Base-by-base conservation (phyloP, 2,329 filamentous ascomycete genomes). In the Hypoxylon sp. region DNA sequence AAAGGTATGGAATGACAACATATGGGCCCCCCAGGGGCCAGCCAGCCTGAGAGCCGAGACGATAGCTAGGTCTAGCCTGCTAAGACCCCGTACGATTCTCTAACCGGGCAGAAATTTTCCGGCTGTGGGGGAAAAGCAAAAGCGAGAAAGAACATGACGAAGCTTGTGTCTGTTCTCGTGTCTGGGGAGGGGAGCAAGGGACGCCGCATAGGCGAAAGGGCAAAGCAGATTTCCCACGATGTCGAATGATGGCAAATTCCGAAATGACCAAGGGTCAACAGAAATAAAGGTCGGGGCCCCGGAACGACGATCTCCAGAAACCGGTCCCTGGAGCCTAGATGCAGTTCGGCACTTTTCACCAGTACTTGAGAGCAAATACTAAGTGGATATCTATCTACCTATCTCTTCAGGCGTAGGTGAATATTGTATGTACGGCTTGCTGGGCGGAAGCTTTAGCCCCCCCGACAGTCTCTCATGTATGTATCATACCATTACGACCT, bases 241-340 rank as follows among this genome's bases (percentile, higher is more conserved):
- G 60, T 69, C 61, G 59, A 69, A 59, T 55, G 61, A 63, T 60
- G 66, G 61, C 66, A 68, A 57, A 26, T 69, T 65, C 69, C 69
- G 63, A 67, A 62, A 44, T 52, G 44, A 55, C 46, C 67, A 55
- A 62, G 63, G 63, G 53, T 69, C 47, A 17, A 46, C 58, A 53
- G 61, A 53, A 58, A 31, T 39, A 63, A 55, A 71, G 47, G 63
- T 67, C 69, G 66, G 71, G 63, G 63, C 68, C 66, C 67, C 71
- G 71, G 71, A 73, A 67, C 62, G 65, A 67, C 69, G 57, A 66
- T 73, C 71, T 73, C 71, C 71, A 73, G 71, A 69, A 70, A 70
- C 71, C 67, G 63, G 69, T 70, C 67, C 61, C 64, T 70, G 62
- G 66, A 68, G 60, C 63, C 63, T 60, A 67, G 62, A 60, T 66